Conservation (phyloP, 2,329 filamentous ascomycete genomes). For the Tetracladium maxilliforme region DNA sequence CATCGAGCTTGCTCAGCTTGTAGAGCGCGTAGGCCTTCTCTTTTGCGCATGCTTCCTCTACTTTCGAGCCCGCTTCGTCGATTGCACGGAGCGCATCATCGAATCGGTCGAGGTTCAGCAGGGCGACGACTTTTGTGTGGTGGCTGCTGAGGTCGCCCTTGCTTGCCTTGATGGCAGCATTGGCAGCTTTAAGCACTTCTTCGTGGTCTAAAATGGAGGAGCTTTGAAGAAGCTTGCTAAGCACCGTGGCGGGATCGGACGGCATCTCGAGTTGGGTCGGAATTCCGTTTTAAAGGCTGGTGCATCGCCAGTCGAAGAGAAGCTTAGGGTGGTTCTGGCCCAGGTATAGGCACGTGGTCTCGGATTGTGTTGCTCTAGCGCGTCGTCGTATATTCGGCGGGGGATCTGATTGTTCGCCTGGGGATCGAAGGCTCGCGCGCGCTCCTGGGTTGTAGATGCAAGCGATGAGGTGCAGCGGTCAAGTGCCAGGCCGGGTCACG, state of each 20-base stretch:
- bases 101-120: constrained; percentile 72
- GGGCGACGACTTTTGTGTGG: constrained; percentile 56
- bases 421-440: too few relatives aligned
- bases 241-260: constrained; percentile 13
- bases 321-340: too few relatives aligned
- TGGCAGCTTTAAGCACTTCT: constrained; percentile 52
- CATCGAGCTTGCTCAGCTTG: constrained; percentile 55
- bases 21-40: constrained; percentile 77
- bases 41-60: constrained; percentile 46
- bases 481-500: too few relatives aligned
- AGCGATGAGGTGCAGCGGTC: too few relatives aligned
- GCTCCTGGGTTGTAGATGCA: too few relatives aligned
- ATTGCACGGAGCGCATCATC: constrained; percentile 60
- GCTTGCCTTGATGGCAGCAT: constrained; percentile 44
- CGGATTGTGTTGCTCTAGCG: too few relatives aligned
- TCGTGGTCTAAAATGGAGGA: constrained; percentile 55
- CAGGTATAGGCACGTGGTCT: too few relatives aligned
- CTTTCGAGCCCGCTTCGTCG: constrained; percentile 41
- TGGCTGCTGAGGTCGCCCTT: constrained; percentile 43
- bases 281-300: too few relatives aligned
- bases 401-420: too few relatives aligned
- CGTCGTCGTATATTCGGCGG: too few relatives aligned
- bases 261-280: too few relatives aligned
- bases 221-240: constrained; percentile 26
- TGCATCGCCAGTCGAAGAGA: too few relatives aligned